phyloP scores from a whole-genome alignment of 352 stramenopile genomes.

The Nothophytophthora sp. region DNA sequence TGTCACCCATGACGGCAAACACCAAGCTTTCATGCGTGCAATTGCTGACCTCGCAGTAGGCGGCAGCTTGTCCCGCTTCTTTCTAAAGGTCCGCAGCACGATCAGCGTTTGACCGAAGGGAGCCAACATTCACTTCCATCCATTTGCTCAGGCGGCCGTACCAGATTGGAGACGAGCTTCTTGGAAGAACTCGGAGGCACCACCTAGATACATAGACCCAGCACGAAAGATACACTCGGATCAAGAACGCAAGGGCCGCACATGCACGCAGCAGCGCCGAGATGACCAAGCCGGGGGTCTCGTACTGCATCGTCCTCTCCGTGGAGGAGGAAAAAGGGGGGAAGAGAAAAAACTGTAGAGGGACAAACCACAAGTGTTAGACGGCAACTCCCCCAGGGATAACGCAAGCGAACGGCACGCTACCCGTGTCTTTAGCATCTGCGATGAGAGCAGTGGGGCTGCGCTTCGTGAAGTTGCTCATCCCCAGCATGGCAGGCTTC shows the following conservation, averaged over 20 bases:
- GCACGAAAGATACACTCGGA: not conserved
- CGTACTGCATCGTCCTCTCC: slow-evolving; percentile 49
- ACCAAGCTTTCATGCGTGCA: slow-evolving; percentile 70
- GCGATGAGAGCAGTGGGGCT: slow-evolving; percentile 52
- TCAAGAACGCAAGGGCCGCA: not conserved
- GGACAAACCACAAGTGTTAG: not conserved
- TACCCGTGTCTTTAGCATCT: slow-evolving; percentile 21
- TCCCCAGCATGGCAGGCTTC: slow-evolving; percentile 74
- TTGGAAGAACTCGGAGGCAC: slow-evolving; percentile 60
- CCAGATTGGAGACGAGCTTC: slow-evolving; percentile 50
- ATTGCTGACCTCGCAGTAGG: slow-evolving; percentile 43
- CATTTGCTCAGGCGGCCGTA: slow-evolving; percentile 16
- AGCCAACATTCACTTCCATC: not conserved
- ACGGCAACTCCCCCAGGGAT: not conserved
- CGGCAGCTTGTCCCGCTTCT: slow-evolving; percentile 37
- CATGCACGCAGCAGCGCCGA: not conserved
- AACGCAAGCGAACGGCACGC: not conserved
- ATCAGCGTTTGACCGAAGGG: not conserved
- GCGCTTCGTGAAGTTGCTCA: slow-evolving; percentile 48
- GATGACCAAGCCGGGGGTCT: not conserved
- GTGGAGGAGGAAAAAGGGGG: slow-evolving; percentile 61
- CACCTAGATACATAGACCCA: slow-evolving; percentile 23
- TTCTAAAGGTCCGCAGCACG: slow-evolving; percentile 18
- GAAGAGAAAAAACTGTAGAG: slow-evolving; percentile 33
- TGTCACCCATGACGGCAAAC: slow-evolving; percentile 73